Percentiles rank a stretch among this genome's conserved stretches.
Conservation (phyloP, 352 stramenopile genomes). For the Nothophytophthora sp. region DNA sequence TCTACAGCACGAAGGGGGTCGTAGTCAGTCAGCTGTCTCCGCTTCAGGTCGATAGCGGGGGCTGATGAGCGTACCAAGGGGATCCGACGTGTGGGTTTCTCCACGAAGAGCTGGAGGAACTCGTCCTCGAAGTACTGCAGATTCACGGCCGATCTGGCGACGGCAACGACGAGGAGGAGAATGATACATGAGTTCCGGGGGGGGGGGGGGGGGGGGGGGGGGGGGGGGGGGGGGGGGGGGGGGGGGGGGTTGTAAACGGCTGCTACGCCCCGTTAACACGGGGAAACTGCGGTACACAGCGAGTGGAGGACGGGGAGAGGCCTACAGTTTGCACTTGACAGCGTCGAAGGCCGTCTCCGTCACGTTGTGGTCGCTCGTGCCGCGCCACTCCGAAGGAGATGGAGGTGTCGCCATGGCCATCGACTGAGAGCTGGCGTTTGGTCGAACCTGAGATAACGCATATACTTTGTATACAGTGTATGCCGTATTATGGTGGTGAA, state of each 20-base stretch:
- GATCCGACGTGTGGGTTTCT: conserved; percentile 64
- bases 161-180: not conserved
- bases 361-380: conserved; percentile 79
- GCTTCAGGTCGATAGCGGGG: no score
- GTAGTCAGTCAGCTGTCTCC: no score
- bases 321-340: conserved; percentile 78
- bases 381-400: conserved; percentile 20
- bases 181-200: conserved; percentile 21
- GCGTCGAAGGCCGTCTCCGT: conserved; percentile 78
- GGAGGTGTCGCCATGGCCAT: conserved; percentile 14
- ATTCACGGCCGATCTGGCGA: conserved; percentile 52
- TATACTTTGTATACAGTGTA: no score
- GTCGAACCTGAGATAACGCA: no score
- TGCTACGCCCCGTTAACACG: no score
- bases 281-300: not conserved
- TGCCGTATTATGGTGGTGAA: no score
- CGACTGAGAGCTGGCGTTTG: no score
- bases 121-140: conserved; percentile 63
- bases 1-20: conserved; percentile 38
- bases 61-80: conserved; percentile 49
- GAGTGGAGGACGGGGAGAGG: not conserved
- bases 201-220: no score
- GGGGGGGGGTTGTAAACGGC: no score
- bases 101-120: conserved; percentile 60
- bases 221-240: no score